Conservation (phyloP, 306 rosid genomes). For the Citrullus amarus region DNA sequence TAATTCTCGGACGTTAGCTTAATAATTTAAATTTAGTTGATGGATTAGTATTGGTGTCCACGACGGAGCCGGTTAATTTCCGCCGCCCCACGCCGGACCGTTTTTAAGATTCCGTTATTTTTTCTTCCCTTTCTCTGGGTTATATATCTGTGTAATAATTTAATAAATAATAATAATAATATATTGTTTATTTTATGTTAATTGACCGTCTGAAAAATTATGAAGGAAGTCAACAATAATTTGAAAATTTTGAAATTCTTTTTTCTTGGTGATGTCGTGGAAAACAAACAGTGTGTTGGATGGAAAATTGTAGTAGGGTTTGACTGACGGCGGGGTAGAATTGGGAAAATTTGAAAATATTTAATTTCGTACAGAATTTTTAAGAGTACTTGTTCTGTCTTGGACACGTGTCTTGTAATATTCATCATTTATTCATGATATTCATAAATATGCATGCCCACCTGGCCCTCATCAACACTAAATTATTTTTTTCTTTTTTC, state of each 20-base stretch:
- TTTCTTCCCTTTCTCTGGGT: not conserved
- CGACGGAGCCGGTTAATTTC: not conserved
- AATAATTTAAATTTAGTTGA: not conserved
- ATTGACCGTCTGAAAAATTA: not conserved
- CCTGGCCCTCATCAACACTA: not conserved
- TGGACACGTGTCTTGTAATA: slow-evolving; percentile 1
- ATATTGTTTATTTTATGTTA: not conserved
- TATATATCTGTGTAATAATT: too few relatives aligned
- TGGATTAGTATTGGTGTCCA: slow-evolving; percentile 2
- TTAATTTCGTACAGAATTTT: not conserved
- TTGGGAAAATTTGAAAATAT: not conserved
- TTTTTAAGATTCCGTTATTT: not conserved
- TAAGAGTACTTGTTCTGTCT: not conserved
- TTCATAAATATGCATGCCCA: not conserved
- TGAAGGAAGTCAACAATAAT: not conserved
- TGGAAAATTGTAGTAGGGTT: not conserved
- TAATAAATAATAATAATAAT: too few relatives aligned
- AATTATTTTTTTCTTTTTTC: too few relatives aligned
- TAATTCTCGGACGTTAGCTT: not conserved
- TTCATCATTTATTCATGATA: slow-evolving; percentile 10
- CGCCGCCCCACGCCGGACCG: slow-evolving; percentile 5
- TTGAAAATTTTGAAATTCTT: not conserved
- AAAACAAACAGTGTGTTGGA: not conserved
- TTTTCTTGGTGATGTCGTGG: not conserved
- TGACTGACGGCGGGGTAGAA: not conserved